Conservation (phyloP, 2,329 filamentous ascomycete species). For the Trichoderma asperellum region DNA sequence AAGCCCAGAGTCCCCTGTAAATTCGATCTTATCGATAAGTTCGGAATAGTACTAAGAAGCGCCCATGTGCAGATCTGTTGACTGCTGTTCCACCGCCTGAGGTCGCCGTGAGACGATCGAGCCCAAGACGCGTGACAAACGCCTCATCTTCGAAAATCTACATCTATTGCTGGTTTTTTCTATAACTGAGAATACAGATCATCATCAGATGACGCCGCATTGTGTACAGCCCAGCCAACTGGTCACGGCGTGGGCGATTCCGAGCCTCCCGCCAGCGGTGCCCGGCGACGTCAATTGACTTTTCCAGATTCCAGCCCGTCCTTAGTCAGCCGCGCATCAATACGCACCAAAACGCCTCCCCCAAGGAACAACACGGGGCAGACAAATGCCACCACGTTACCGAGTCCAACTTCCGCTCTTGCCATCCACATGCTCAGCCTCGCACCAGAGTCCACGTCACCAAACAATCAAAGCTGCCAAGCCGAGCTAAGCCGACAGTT, state of each 20-base stretch:
- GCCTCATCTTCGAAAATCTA: neutral
- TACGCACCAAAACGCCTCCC: neutral
- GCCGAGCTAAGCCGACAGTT: neutral
- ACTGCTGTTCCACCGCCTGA: neutral
- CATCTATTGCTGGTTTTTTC: neutral
- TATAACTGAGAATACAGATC: neutral
- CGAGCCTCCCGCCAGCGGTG: conserved; percentile 11
- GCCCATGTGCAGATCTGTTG: conserved; percentile 4
- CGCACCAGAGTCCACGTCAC: neutral
- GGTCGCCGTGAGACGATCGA: neutral
- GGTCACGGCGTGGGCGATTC: conserved; percentile 15
- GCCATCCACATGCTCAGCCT: conserved; percentile 11
- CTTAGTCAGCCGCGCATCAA: conserved; percentile 10
- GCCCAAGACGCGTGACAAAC: neutral
- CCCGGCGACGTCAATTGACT: conserved; percentile 3
- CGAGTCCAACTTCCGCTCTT: neutral
- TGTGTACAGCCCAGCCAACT: neutral
- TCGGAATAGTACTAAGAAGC: neutral
- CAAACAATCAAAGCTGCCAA: neutral
- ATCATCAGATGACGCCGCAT: neutral
- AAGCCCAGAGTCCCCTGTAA: conserved; percentile 5
- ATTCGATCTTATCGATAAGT: conserved; percentile 3
- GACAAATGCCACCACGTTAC: neutral
- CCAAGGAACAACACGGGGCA: neutral
- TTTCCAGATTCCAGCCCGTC: neutral